Conservation (phyloP, 805 yeast species). For the Metschnikowia matae region DNA sequence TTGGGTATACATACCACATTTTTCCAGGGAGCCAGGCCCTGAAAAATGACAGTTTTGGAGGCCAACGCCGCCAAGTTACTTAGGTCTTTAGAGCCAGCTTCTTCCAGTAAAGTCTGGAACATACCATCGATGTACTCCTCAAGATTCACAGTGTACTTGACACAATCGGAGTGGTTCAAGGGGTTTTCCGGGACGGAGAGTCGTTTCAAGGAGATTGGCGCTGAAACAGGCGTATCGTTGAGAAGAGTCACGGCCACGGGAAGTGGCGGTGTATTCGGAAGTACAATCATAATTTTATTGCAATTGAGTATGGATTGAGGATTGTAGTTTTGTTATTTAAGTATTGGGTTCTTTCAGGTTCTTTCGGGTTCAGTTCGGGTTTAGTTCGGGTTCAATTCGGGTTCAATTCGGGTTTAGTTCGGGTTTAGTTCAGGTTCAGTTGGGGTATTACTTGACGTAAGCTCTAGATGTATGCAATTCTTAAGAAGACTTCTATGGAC, state of each 20-base stretch:
- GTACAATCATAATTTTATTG: slow-evolving; percentile 21
- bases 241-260: slow-evolving; percentile 3
- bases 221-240: not conserved
- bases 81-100: not conserved
- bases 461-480: no score
- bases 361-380: no score
- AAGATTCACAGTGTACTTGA: slow-evolving; percentile 25
- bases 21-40: not conserved
- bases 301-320: no score
- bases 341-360: no score
- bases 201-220: not conserved
- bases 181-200: not conserved
- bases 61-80: not conserved
- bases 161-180: not conserved
- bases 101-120: slow-evolving; percentile 13
- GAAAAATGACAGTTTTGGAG: not conserved
- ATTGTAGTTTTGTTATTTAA: no score
- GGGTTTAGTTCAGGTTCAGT: no score
- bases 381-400: no score
- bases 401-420: no score
- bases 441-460: no score
- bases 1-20: not conserved
- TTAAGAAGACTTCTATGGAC: no score
- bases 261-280: slow-evolving; percentile 33
- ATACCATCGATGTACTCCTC: slow-evolving; percentile 33